These are phyloP conservation scores for Ceratocystis destructans DNA, from an alignment of 2,329 filamentous ascomycete genomes.

Conservation along the genomic window DNA sequence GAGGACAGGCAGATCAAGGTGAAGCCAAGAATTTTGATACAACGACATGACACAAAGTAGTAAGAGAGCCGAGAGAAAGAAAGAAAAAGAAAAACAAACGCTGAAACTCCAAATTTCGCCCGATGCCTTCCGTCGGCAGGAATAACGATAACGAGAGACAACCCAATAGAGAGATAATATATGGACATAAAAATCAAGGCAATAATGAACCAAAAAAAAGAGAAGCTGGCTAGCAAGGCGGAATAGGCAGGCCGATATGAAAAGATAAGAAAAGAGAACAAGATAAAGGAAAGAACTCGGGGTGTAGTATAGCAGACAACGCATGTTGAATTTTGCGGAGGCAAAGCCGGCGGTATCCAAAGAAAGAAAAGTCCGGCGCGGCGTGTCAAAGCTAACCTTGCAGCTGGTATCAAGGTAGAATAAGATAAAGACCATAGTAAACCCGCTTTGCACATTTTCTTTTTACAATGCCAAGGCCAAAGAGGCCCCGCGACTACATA, in stretches of 20 bases:
- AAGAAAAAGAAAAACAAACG: constrained; percentile 8
- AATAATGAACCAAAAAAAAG: neutral
- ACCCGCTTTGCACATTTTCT: neutral
- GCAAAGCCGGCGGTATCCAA: neutral
- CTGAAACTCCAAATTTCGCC: constrained; percentile 3
- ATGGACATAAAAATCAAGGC: neutral
- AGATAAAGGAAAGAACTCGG: neutral
- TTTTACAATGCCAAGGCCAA: neutral
- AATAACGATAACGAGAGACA: constrained; percentile 3
- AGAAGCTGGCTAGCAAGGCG: neutral
- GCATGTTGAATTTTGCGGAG: neutral
- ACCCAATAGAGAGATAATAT: neutral
- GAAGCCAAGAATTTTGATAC: neutral
- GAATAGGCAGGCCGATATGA: neutral
- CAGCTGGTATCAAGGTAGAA: constrained; percentile 5
- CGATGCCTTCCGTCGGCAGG: neutral
- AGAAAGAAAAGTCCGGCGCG: neutral
- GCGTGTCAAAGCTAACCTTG: neutral
- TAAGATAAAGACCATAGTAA: neutral
- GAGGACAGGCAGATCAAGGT: neutral
- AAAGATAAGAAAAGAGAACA: neutral
- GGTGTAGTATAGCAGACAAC: neutral
- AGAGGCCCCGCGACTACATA: neutral
- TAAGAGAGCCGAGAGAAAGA: neutral
- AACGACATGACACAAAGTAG: neutral